Evolutionary conservation across 2,329 filamentous ascomycete species (phyloP).

Genomic region (Nothophaeocryptopus gaeumannii): DNA sequence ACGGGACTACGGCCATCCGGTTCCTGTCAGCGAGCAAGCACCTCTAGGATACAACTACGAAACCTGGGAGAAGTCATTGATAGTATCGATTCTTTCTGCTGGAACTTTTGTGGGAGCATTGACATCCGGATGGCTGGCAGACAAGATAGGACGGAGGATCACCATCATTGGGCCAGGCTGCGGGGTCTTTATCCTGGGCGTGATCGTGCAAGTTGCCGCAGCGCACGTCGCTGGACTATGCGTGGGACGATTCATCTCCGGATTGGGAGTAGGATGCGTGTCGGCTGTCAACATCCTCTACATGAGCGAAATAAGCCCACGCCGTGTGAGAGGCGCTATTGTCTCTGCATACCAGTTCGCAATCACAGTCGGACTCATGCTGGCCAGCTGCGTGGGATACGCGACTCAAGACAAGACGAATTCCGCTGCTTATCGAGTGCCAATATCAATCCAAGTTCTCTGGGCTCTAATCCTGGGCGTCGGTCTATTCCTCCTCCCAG

Average conservation of each 20-base stretch:
- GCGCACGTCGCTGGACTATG: slow-evolving; percentile 62
- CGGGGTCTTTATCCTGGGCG: slow-evolving; percentile 58
- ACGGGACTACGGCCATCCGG: slow-evolving; percentile 31
- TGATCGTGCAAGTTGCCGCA: slow-evolving; percentile 59
- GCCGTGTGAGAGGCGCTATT: slow-evolving; percentile 73
- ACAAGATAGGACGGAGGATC: slow-evolving; percentile 63
- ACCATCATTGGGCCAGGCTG: slow-evolving; percentile 60
- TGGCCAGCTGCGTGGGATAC: slow-evolving; percentile 74
- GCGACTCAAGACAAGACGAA: slow-evolving; percentile 61
- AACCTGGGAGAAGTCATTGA: slow-evolving; percentile 51
- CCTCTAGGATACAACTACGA: slow-evolving; percentile 28
- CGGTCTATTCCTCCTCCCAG: slow-evolving; percentile 74
- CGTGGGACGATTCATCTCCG: slow-evolving; percentile 70
- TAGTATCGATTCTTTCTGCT: slow-evolving; percentile 72
- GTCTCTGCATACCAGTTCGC: slow-evolving; percentile 81
- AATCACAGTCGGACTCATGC: slow-evolving; percentile 73
- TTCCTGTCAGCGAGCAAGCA: slow-evolving; percentile 14
- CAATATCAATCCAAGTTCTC: slow-evolving; percentile 74
- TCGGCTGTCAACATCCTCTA: slow-evolving; percentile 59
- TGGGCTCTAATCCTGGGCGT: slow-evolving; percentile 73
- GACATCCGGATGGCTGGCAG: slow-evolving; percentile 55
- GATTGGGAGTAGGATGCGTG: slow-evolving; percentile 69
- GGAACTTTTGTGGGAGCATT: slow-evolving; percentile 76
- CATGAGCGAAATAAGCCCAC: slow-evolving; percentile 46
- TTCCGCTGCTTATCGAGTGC: slow-evolving; percentile 72